A percentile compares a stretch with the other conserved stretches of the same genome.
Conservation (phyloP, 78 protist genomes). For the Speleostelium caveatum region DNA sequence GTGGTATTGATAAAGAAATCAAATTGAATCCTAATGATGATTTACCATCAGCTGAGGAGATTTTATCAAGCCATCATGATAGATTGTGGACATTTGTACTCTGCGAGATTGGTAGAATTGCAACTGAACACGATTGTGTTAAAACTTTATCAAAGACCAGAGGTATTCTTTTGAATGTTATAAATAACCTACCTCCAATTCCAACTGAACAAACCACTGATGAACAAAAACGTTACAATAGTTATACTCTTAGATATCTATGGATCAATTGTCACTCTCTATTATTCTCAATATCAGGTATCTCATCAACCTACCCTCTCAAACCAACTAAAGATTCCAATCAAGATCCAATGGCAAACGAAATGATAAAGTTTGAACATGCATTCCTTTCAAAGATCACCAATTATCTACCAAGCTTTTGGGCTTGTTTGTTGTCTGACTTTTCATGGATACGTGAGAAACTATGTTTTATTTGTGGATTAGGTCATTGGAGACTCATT, state of each 20-base stretch:
- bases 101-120: conserved; percentile 36
- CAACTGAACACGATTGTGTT: conserved; percentile 61
- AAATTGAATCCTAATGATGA: conserved; percentile 56
- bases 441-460: conserved; percentile 47
- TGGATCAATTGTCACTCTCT: conserved; percentile 61
- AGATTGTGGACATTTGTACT: conserved; percentile 54
- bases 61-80: conserved; percentile 24
- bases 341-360: conserved; percentile 26
- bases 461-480: conserved; percentile 65
- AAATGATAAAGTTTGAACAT: conserved; percentile 69
- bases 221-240: conserved; percentile 28
- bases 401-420: conserved; percentile 51
- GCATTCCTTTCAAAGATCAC: conserved; percentile 38
- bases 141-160: conserved; percentile 47
- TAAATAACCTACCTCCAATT: conserved; percentile 7
- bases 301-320: conserved; percentile 43
- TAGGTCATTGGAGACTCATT: conserved; percentile 62
- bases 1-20: conserved; percentile 54
- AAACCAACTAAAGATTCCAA: conserved; percentile 5
- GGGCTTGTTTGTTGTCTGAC: conserved; percentile 34
- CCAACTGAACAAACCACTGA: conserved; percentile 25
- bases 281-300: conserved; percentile 11
- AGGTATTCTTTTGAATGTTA: conserved; percentile 33
- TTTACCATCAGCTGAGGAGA: conserved; percentile 51
- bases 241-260: conserved; percentile 32